phyloP scores from a whole-genome alignment of 2,329 filamentous ascomycete genomes.

The Pseudogymnoascus sp. region DNA sequence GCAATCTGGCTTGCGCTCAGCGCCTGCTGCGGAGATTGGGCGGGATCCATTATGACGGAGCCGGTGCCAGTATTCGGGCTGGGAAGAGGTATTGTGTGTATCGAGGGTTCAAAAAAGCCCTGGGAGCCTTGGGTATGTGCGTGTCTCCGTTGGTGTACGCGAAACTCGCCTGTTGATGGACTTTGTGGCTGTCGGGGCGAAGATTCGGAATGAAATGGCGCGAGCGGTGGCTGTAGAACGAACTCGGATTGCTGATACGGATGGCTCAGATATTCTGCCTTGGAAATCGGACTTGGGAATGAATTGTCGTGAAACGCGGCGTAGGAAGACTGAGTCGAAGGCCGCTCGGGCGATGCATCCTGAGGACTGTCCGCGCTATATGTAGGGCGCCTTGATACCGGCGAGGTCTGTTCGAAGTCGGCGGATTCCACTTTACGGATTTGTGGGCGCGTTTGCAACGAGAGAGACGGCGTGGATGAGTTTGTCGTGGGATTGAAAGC shows the following conservation, averaged over 20 bases:
- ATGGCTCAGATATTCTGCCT: background rate
- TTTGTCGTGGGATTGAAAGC: slow-evolving; percentile 11
- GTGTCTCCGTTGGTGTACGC: slow-evolving; percentile 54
- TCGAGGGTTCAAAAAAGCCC: slow-evolving; percentile 67
- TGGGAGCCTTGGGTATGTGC: slow-evolving; percentile 69
- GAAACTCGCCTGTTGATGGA: slow-evolving; percentile 26
- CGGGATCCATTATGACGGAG: slow-evolving; percentile 23
- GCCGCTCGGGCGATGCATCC: slow-evolving; percentile 1
- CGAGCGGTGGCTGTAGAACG: background rate
- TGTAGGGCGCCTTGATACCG: background rate
- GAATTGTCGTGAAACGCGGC: background rate
- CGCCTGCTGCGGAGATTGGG: slow-evolving; percentile 25
- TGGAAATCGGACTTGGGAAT: background rate
- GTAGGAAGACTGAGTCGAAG: background rate
- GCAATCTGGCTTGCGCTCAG: slow-evolving; percentile 69
- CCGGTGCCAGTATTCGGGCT: slow-evolving; percentile 36
- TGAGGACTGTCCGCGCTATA: background rate
- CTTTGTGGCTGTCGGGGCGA: slow-evolving; percentile 36
- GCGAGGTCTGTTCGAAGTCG: background rate
- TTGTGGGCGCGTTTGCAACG: slow-evolving; percentile 4
- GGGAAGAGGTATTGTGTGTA: slow-evolving; percentile 54
- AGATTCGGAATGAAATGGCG: slow-evolving; percentile 26
- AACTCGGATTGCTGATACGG: background rate
- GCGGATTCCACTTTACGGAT: slow-evolving; percentile 11
- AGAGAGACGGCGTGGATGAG: background rate